Evolutionary conservation across 2,329 filamentous ascomycete species (phyloP), one percentile per base, ranked within the genome.

Genomic region (Paracorniculantispora psalliotae): DNA sequence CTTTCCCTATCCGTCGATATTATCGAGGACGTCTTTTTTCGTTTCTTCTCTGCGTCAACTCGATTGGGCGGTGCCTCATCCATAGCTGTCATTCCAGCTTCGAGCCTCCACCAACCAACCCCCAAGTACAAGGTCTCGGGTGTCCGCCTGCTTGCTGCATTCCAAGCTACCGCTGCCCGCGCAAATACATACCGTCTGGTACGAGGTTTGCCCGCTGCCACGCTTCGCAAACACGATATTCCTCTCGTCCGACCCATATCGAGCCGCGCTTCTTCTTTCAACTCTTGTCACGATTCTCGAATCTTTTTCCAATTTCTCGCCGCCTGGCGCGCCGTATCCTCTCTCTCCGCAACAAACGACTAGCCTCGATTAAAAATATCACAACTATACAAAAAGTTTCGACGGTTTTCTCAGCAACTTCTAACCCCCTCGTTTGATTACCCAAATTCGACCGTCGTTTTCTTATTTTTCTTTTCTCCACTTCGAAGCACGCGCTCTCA

Each of bases 131-230:
- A n/a, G 19, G 25, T 57, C 46, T 49, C 26, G 46, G 25, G 23
- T 43, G 35, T n/a, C 23, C 30, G 35, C 23, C 46, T 33, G 13
- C 54, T 43, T 23, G 13, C 54, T 57, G 35, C 56, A 58, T 58
- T 58, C 56, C 56, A 58, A 28, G 39, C 44, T 25, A n/a, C n/a
- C 47, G 15, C 37, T 35, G 30, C 56, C 48, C 48, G 39, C 56
- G 5, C 48, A 35, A 46, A 37, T 58, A 46, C 56, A 58, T 58
- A 50, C 56, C 56, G 47, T 58, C 48, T 46, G 47, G 56, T 58
- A 58, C 56, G 56, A 58, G 46, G 46, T 50, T 50, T 43, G 47
- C 19, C 55, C 39, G 47, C 47, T 35, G 15, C 48, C 46, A 47
- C 10, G 47, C 19, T 37, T 46, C 44, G 37, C 47, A 23, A 51